A percentile compares a stretch with the other conserved stretches of the same genome.
These are phyloP conservation scores for Musa acuminata DNA, from an alignment of 176 grass and related monocot species.

Conservation along the genomic window DNA sequence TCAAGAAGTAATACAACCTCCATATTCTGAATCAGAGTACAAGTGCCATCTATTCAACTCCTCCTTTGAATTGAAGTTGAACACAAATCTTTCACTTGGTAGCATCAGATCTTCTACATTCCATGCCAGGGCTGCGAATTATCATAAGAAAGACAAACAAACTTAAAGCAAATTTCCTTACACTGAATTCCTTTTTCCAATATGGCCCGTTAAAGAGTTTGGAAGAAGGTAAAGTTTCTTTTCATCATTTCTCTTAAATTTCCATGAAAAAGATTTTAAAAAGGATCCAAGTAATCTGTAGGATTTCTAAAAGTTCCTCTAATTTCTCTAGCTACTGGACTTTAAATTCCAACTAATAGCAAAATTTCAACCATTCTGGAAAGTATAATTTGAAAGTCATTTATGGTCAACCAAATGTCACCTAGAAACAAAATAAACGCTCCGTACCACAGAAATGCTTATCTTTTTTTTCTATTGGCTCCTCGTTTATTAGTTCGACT, in stretches of 20 bases:
- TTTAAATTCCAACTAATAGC: too few relatives aligned
- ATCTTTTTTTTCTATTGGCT: too few relatives aligned
- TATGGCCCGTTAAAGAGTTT: too few relatives aligned
- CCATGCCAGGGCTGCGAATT: constrained; percentile 48
- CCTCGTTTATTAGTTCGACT: too few relatives aligned
- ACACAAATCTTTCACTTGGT: constrained; percentile 65
- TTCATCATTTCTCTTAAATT: background rate
- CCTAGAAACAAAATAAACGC: too few relatives aligned
- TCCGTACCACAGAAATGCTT: too few relatives aligned
- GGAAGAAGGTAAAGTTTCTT: too few relatives aligned
- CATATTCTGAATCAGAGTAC: constrained; percentile 81
- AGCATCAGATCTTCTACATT: constrained; percentile 79
- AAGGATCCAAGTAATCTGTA: too few relatives aligned
- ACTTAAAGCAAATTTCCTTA: background rate
- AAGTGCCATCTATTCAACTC: constrained; percentile 87
- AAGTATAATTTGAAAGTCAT: background rate
- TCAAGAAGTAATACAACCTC: constrained; percentile 38
- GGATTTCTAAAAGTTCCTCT: background rate
- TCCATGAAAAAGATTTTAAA: background rate
- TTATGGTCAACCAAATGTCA: too few relatives aligned
- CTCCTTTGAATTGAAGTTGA: constrained; percentile 79
- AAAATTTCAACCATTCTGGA: background rate
- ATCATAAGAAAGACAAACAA: background rate
- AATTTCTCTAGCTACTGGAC: background rate
- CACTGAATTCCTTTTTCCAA: too few relatives aligned